phyloP scores from a whole-genome alignment of 73 alveolate species.

The Paramecium octaurelia region DNA sequence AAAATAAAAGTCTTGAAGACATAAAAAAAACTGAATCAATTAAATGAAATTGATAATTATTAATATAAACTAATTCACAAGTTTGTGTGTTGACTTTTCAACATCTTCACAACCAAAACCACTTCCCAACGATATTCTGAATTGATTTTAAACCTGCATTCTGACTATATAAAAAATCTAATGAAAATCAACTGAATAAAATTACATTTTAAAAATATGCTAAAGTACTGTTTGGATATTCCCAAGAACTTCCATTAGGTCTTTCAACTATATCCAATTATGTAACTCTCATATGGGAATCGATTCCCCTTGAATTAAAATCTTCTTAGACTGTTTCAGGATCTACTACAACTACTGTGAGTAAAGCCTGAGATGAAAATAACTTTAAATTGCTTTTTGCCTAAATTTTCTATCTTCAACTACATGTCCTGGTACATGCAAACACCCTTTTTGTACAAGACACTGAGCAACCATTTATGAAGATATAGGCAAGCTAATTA shows the following conservation, averaged over 20 bases:
- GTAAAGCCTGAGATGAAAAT: conserved; percentile 62
- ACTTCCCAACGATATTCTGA: conserved; percentile 36
- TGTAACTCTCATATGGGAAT: conserved; percentile 78
- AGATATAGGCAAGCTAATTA: neutral
- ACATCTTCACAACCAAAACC: conserved; percentile 36
- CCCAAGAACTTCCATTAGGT: conserved; percentile 60
- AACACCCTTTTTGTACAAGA: conserved; percentile 51
- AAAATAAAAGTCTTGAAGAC: neutral
- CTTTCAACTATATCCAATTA: conserved; percentile 69
- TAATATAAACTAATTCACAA: neutral
- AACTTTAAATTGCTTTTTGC: neutral
- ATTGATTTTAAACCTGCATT: conserved; percentile 54
- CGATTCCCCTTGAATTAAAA: conserved; percentile 71
- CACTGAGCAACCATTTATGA: neutral
- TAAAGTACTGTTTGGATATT: conserved; percentile 42
- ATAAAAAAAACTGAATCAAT: neutral
- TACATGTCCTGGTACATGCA: conserved; percentile 66
- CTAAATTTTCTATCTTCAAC: conserved; percentile 69
- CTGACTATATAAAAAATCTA: conserved; percentile 25
- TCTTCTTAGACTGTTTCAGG: conserved; percentile 54
- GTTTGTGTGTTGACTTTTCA: neutral
- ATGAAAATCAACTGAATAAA: neutral
- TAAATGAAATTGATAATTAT: neutral
- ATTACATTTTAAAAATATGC: conserved; percentile 46
- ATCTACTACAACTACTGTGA: conserved; percentile 76